Conservation (phyloP, 2,329 filamentous ascomycete species). For the Corinectria fuckeliana region DNA sequence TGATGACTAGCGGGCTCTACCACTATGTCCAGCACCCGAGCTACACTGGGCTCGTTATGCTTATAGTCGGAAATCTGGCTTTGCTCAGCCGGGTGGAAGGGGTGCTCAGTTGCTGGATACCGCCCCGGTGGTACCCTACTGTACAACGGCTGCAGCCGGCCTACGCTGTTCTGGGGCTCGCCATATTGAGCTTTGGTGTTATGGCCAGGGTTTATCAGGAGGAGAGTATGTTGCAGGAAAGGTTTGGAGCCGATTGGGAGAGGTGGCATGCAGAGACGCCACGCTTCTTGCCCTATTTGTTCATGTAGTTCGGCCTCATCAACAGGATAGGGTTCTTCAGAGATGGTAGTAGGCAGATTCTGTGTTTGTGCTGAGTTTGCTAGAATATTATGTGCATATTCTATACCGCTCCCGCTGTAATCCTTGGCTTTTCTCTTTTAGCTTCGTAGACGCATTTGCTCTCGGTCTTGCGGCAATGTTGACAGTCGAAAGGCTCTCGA, state of each 20-base stretch:
- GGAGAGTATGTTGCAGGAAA: constrained; percentile 55
- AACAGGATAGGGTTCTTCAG: no score
- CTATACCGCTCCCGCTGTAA: constrained; percentile 47
- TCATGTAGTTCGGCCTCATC: no score
- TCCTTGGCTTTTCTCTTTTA: constrained; percentile 44
- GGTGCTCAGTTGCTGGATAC: constrained; percentile 47
- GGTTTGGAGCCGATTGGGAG: constrained; percentile 57
- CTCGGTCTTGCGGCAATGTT: constrained; percentile 10
- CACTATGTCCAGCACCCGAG: constrained; percentile 58
- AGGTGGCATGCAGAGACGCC: constrained; percentile 54
- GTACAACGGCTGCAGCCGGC: constrained; percentile 10
- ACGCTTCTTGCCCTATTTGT: constrained; percentile 60
- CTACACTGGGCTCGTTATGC: constrained; percentile 52
- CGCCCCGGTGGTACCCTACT: constrained; percentile 29
- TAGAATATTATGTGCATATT: constrained; percentile 42
- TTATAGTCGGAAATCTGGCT: constrained; percentile 41
- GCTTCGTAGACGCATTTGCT: constrained; percentile 40
- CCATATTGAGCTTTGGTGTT: constrained; percentile 31
- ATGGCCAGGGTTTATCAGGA: constrained; percentile 53
- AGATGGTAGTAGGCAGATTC: no score
- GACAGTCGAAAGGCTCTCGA: constrained; percentile 1
- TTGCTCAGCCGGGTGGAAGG: constrained; percentile 50
- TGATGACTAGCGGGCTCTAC: constrained; percentile 57
- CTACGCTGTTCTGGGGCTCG: constrained; percentile 1
- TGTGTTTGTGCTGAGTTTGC: no score